These are phyloP conservation scores for Psilocybe subaeruginosa DNA, from an alignment of 768 basidiomycete genomes.

Conservation along the genomic window DNA sequence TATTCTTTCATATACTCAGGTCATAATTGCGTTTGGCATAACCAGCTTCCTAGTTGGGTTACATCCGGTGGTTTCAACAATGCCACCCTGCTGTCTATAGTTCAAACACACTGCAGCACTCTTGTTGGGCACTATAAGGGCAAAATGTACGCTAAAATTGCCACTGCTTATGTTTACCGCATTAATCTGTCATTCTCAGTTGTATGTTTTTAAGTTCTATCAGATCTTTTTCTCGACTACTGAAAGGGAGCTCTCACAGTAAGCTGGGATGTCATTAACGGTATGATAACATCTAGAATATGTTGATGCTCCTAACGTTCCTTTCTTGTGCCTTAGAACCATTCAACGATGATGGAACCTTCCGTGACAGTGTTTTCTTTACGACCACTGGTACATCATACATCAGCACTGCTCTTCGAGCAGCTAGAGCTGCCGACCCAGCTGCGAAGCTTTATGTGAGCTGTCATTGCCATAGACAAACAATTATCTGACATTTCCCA, in stretches of 20 bases:
- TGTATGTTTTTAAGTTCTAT: not conserved
- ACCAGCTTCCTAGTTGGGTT: slow-evolving; percentile 56
- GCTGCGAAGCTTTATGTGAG: slow-evolving; percentile 58
- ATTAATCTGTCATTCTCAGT: not conserved
- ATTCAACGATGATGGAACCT: slow-evolving; percentile 66
- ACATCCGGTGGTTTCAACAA: slow-evolving; percentile 42
- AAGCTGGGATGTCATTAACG: slow-evolving; percentile 20
- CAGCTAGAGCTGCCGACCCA: slow-evolving; percentile 59
- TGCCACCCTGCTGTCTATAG: slow-evolving; percentile 41
- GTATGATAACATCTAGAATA: not conserved
- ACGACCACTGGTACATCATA: slow-evolving; percentile 48
- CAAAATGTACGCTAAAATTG: slow-evolving; percentile 37
- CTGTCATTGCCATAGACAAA: not conserved
- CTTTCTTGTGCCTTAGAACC: slow-evolving; percentile 34
- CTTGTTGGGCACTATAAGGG: slow-evolving; percentile 56
- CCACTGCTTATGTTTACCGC: not conserved
- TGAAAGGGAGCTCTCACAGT: not conserved
- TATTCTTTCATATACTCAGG: slow-evolving; percentile 20
- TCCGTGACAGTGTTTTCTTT: slow-evolving; percentile 57
- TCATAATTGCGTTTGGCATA: slow-evolving; percentile 53
- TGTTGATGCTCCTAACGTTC: not conserved
- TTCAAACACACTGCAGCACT: slow-evolving; percentile 50
- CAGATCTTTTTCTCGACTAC: not conserved
- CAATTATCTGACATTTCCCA: not conserved
- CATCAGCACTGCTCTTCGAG: slow-evolving; percentile 52